Base-by-base conservation (phyloP, 208 protist species). In the Angomonas ambiguus region DNA sequence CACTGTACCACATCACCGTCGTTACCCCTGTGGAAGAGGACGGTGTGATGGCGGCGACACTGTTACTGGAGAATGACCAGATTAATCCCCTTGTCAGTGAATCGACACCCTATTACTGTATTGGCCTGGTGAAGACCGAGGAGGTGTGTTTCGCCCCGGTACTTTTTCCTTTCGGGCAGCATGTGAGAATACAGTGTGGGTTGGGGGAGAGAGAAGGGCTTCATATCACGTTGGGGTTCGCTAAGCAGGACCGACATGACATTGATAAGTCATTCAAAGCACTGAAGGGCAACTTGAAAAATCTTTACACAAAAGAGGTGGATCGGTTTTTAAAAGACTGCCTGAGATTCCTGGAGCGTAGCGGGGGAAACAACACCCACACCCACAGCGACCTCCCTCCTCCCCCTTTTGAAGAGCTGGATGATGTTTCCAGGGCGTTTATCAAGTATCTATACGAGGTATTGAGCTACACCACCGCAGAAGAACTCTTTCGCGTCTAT, bases 261-360 rank as follows among this genome's bases (percentile, higher is more conserved):
- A 53, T 69, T 2, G 65, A 69, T 42, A 69, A 69, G 34, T 69
- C 65, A 4, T 69, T 69, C 53, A 49, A 53, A 22, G 30, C 63
- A 2, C 51, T 68, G 32, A 68, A 34, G 18, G 34, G 51, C 6
- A 45, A 20, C 63, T 34, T 32, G 22, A 18, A 51, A 24, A 13
- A 53, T 53, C 45, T 53, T 24, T 53, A 20, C 20, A 20, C 8
- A 22, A 53, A 13, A 24, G 45, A 53, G 20, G 45, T 53, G 45
- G 18, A 24, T 13, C 45, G 45, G 8, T 53, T 53, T 24, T 53
- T 53, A 20, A 53, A 53, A 20, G 45, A 53, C 20, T 53, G 45
- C 45, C 45, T 22, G 3, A 22, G 3, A 20, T 13, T 53, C 18
- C 45, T 53, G 8, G 45, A 53, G 16, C 45, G 45, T n/a, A 41